Evolutionary conservation across 2,329 filamentous ascomycete genomes (phyloP), one percentile per base, ranked within the genome.

Genomic region (Ophiognomonia clavigignenti-juglandacearum): DNA sequence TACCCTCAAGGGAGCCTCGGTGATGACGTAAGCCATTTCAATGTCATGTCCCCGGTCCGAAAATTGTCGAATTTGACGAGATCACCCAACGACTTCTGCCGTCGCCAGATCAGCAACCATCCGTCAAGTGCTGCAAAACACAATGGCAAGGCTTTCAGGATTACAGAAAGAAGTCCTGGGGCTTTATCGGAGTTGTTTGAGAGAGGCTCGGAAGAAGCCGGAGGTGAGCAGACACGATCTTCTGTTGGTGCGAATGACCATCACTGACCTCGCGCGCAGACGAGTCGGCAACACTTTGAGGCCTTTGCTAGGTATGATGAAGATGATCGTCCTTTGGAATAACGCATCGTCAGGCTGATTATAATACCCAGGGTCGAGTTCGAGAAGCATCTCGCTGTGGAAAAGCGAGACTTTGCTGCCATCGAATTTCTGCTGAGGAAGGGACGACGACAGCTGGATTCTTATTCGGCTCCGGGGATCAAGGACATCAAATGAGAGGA

Each of bases 131-230:
- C 14, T 16, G 14, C 14, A 16, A 16, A 16, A 16, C 31, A 34
- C 14, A 16, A 55, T 43, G 19, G 70, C 69, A 72, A 76, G 82
- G 57, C 72, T 91, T 23, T 95, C 91, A 6, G 92, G 92, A 29
- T 73, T 97, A n/a, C 92, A 97, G 64, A 85, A 81, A 59, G 88
- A 96, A 59, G 91, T 96, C 4, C 67, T 97, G 43, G 75, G 82
- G 26, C 79, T 98, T 13, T 98, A 97, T 64, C 82, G 92, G 49
- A 80, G 82, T 61, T 96, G 91, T 60, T 72, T 98, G 24, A 81
- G 91, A 50, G 88, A 87, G 59, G 82, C 85, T 51, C 80, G 84
- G 51, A 84, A 83, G 60, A 97, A 97, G 65, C 89, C 91, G 39
- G 62, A 68, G 58, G 88, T 92, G 64, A 51, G 31, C 31, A 19